Base-by-base conservation (phyloP, 2,329 filamentous ascomycete genomes). In the Lachnellula cervina region DNA sequence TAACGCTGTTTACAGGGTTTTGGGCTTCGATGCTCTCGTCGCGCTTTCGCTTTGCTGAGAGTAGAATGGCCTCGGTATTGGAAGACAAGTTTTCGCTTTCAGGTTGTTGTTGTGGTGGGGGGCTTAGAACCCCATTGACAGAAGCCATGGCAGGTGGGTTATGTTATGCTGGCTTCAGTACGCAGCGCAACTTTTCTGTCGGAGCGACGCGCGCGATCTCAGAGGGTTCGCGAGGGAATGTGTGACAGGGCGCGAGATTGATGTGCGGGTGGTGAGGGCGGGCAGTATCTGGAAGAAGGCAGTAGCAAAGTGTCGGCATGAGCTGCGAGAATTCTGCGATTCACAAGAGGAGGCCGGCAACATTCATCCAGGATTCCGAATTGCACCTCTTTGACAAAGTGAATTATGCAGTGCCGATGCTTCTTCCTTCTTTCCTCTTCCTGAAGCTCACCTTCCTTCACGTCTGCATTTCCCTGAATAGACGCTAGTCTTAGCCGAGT, bases 21-120 rank as follows among this genome's bases (percentile, higher is more conserved):
- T 64, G 59, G 52, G 56, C 65, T 47, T 75, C 75, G 62, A 77
- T 74, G 57, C 68, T 73, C 49, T 72, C 70, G 64, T 82, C 80
- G 76, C 81, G 81, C 73, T 85, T 85, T 69, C 82, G 76, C 73
- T 85, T 85, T 56, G 73, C 72, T 25, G 75, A 69, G 35, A 74
- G 64, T 52, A 68, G 66, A 50, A 70, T 64, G 23, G 66, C 60
- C 38, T 63, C 52, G 50, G 60, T 55, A 38, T 61, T 55, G 38
- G 62, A 48, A 40, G 55, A 51, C 11, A 67, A 66, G 23, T n/a
- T 28, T 53, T 62, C 63, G 47, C 7, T 11, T 53, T 62, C 63
- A 46, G 19, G 17, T 38, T 32, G 43, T 38, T 32, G 43, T 21
- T 66, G 68, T 49, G 64, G 64, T 23, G 63, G 61, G 28, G 73